Conservation (phyloP, 768 basidiomycete genomes). For the Termitomyces sp. region DNA sequence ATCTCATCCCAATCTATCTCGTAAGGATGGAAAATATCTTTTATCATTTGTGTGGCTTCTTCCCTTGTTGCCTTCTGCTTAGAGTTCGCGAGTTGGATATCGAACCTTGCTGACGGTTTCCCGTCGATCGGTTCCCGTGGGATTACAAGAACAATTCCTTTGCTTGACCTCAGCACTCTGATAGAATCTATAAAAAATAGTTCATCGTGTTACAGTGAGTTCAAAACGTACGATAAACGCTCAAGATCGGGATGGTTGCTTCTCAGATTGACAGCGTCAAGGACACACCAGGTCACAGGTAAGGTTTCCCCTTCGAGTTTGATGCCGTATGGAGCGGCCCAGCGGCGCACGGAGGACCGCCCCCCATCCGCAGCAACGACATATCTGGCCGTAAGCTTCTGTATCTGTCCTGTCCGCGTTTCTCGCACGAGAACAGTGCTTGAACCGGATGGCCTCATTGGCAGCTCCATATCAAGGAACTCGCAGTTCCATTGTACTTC, state of each 20-base stretch:
- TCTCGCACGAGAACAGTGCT: slow-evolving; percentile 7
- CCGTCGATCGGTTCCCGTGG: slow-evolving; percentile 14
- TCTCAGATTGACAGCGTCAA: slow-evolving; percentile 10
- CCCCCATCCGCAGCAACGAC: slow-evolving; percentile 13
- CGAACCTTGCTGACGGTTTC: slow-evolving; percentile 14
- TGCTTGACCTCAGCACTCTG: slow-evolving; percentile 10
- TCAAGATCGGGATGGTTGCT: slow-evolving; percentile 13
- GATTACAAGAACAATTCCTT: slow-evolving; percentile 12
- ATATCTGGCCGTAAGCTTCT: slow-evolving; percentile 4
- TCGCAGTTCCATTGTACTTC: slow-evolving; percentile 12
- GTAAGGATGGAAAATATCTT: slow-evolving; percentile 11
- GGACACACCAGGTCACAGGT: slow-evolving; percentile 13
- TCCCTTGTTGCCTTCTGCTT: slow-evolving; percentile 12
- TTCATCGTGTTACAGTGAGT: background rate
- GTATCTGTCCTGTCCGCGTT: slow-evolving; percentile 5
- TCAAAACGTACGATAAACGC: slow-evolving; percentile 7
- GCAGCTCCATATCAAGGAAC: slow-evolving; percentile 10
- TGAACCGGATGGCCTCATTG: background rate
- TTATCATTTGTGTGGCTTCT: slow-evolving; percentile 7
- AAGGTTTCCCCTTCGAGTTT: slow-evolving; percentile 8
- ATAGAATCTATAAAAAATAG: background rate
- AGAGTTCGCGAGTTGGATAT: slow-evolving; percentile 12
- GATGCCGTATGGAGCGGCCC: slow-evolving; percentile 9
- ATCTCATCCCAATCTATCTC: slow-evolving; percentile 12
- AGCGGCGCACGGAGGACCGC: slow-evolving; percentile 10